Evolutionary conservation across 2,329 filamentous ascomycete species (phyloP).

Genomic region (Fusarium humuli): DNA sequence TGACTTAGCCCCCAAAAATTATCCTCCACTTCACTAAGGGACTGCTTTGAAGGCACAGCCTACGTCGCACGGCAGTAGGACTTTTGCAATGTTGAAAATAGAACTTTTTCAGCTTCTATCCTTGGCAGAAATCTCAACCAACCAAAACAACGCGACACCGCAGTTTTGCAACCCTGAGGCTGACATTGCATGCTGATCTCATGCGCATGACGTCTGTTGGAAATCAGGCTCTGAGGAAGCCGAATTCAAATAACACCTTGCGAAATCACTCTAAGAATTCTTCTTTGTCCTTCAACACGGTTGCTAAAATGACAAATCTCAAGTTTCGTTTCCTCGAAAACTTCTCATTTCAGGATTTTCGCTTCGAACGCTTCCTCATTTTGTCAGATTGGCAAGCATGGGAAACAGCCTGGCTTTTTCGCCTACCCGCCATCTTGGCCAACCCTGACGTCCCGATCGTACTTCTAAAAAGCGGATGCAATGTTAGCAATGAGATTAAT

Average conservation of each 20-base stretch:
- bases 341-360: neutral
- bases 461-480: neutral
- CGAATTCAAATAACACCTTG: accelerated
- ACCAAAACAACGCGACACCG: too few species aligned
- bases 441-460: neutral
- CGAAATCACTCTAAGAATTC: accelerated
- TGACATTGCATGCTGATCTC: neutral
- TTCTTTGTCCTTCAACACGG: too few species aligned
- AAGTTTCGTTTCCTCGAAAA: accelerated
- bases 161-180: neutral
- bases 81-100: neutral
- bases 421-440: neutral
- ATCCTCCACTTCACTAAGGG: too few species aligned
- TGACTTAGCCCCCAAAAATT: neutral
- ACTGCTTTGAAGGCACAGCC: neutral
- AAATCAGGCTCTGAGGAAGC: neutral
- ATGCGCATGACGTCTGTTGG: neutral
- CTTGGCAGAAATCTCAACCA: neutral
- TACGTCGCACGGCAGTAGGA: neutral
- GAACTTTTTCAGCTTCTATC: neutral
- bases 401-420: neutral
- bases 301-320: too few species aligned
- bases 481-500: neutral
- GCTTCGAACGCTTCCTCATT: neutral
- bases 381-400: neutral